A percentile compares a stretch with the other conserved stretches of the same genome.
Evolutionary conservation across 805 yeast species (phyloP).

Genomic region (Barnettozyma californica): DNA sequence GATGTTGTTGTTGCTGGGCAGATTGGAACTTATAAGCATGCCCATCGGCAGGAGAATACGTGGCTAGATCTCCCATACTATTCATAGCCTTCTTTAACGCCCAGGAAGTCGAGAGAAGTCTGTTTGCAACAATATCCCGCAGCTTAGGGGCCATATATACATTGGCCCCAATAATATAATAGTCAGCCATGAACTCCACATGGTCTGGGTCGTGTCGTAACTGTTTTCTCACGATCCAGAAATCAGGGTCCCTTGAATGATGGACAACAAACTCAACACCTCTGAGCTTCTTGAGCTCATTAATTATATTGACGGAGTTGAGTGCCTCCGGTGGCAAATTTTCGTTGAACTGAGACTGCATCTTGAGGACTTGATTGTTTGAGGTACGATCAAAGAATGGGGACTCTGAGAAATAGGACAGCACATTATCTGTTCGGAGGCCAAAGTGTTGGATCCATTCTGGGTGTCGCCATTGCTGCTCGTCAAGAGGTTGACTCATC

Average conservation of each 20-base stretch:
- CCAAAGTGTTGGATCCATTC: constrained; percentile 95
- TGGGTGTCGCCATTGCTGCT: constrained; percentile 93
- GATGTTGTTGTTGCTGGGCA: neutral
- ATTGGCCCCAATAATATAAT: constrained; percentile 86
- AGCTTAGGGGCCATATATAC: constrained; percentile 86
- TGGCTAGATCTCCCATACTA: constrained; percentile 42
- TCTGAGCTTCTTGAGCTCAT: constrained; percentile 66
- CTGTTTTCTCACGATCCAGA: constrained; percentile 89
- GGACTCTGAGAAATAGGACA: constrained; percentile 88
- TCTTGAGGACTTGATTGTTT: constrained; percentile 88
- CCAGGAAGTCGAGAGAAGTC: constrained; percentile 37
- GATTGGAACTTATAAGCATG: constrained; percentile 37
- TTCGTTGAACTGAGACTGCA: constrained; percentile 87
- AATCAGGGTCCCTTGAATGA: constrained; percentile 77
- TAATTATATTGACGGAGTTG: constrained; percentile 35
- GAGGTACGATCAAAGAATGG: constrained; percentile 94
- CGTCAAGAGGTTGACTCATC: constrained; percentile 51
- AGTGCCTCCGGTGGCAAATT: constrained; percentile 26
- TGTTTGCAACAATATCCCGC: constrained; percentile 63
- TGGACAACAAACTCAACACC: constrained; percentile 84
- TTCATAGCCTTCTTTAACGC: constrained; percentile 42
- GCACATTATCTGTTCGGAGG: constrained; percentile 79
- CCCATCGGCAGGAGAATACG: constrained; percentile 58
- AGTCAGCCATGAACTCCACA: constrained; percentile 59
- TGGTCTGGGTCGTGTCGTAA: constrained; percentile 49